Evolutionary conservation across 2,329 filamentous ascomycete species (phyloP), one percentile per base, ranked within the genome.

Genomic region (Emergomyces orientalis): DNA sequence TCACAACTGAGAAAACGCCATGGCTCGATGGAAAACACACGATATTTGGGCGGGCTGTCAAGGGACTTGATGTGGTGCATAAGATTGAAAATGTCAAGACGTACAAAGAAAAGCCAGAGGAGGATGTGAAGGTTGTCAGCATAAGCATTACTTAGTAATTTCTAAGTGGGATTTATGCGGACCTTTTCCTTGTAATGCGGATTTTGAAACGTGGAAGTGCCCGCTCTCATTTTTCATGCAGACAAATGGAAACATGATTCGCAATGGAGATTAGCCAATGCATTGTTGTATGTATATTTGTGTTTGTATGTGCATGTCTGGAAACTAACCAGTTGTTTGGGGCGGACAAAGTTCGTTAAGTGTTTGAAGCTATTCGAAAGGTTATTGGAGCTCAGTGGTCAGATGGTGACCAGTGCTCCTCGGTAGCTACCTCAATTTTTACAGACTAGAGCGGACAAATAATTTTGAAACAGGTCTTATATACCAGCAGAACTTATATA

Each of bases 11-110:
- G 76, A 96, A 96, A 79, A 91, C 94, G 80, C 88, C 91, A 6
- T 99, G 94, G 94, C 78, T 99, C 60, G 94, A 99, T 74, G 88
- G 89, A 66, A 96, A 97, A 75, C 94, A 99, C 75, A 97, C 93
- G 0, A 90, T 99, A 61, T 99, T 99, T 73, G 94, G 94, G 0
- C 83, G 94, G 49, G 92, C 91, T 0, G 88, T 93, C 45, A 88
- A 92, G 72, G 94, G 94, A 0, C 79, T 97, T 72, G 94, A 99
- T 75, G 91, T 99, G 25, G 87, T 99, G 65, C 91, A 97, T 75
- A 90, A 88, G 79, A 99, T 99, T 73, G 94, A 99, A 78, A 96
- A 95, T 73, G 82, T 84, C 19, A 89, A 88, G 73, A 91, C 91
- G 3, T 87, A 89, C 75, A 88, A 88, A 80, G 95, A 99, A 78